Conservation (phyloP, 2,329 filamentous ascomycete genomes). For the Bipolaris victoriae region DNA sequence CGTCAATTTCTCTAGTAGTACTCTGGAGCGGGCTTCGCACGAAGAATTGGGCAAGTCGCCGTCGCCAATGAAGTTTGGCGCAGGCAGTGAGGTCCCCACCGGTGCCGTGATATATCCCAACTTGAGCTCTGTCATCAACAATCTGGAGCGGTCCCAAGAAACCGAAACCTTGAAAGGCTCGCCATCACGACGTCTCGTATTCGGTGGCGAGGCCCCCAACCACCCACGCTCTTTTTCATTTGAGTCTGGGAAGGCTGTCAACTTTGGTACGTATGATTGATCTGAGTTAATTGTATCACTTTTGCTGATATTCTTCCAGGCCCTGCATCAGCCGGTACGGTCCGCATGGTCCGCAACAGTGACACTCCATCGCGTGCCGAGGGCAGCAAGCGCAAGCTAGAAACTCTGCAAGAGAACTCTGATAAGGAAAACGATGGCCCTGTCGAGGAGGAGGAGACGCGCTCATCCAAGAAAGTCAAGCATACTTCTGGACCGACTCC, state of each 20-base stretch:
- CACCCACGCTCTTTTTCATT: slow-evolving; percentile 57
- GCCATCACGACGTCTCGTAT: slow-evolving; percentile 45
- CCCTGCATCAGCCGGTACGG: slow-evolving; percentile 45
- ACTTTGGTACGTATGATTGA: slow-evolving; percentile 41
- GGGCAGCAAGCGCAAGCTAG: slow-evolving; percentile 55
- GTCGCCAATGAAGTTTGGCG: slow-evolving; percentile 45
- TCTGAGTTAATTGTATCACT: neutral
- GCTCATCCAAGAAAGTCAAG: slow-evolving; percentile 46
- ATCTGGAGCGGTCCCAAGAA: slow-evolving; percentile 46
- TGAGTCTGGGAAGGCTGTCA: slow-evolving; percentile 53
- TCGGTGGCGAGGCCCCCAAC: slow-evolving; percentile 35
- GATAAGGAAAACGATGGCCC: slow-evolving; percentile 54
- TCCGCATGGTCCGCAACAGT: slow-evolving; percentile 55
- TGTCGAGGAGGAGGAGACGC: slow-evolving; percentile 36
- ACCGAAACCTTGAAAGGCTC: slow-evolving; percentile 34
- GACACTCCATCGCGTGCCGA: slow-evolving; percentile 42
- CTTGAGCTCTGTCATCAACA: slow-evolving; percentile 40
- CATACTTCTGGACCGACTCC: slow-evolving; percentile 29
- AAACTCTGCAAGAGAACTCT: slow-evolving; percentile 43
- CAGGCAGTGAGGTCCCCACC: slow-evolving; percentile 42
- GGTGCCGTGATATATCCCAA: slow-evolving; percentile 43
- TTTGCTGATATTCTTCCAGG: slow-evolving; percentile 24
- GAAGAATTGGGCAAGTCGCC: slow-evolving; percentile 44
- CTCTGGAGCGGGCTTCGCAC: slow-evolving; percentile 55
- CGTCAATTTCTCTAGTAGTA: slow-evolving; percentile 79